Evolutionary conservation across 2,329 filamentous ascomycete species (phyloP).

Genomic region (Aspergillus ochraceus): DNA sequence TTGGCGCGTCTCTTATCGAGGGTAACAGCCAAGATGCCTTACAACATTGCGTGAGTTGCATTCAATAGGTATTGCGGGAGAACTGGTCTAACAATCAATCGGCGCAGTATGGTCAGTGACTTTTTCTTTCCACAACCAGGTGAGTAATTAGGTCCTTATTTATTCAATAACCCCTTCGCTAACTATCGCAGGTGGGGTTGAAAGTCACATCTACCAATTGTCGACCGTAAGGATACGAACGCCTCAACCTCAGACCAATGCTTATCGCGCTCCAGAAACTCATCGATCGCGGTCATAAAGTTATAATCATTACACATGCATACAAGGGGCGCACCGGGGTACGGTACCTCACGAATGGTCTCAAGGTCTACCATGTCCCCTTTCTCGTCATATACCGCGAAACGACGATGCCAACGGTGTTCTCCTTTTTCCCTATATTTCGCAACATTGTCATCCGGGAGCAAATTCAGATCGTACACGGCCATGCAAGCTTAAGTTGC

Average conservation of each 20-base stretch:
- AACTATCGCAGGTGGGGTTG: slow-evolving; percentile 67
- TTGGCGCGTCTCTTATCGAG: slow-evolving; percentile 18
- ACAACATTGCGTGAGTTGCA: slow-evolving; percentile 65
- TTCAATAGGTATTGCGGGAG: slow-evolving; percentile 4
- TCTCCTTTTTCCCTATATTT: slow-evolving; percentile 98
- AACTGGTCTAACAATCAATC: slow-evolving; percentile 17
- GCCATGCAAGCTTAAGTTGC: slow-evolving; percentile 91
- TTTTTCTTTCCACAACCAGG: slow-evolving; percentile 98
- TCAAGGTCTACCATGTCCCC: slow-evolving; percentile 97
- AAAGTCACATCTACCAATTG: slow-evolving; percentile 98
- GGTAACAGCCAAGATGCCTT: slow-evolving; percentile 55
- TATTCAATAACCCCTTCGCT: slow-evolving; percentile 7
- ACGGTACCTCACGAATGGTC: slow-evolving; percentile 92
- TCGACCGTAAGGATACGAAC: slow-evolving; percentile 59
- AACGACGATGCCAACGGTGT: slow-evolving; percentile 91
- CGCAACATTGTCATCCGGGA: slow-evolving; percentile 94
- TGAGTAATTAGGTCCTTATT: slow-evolving; percentile 26
- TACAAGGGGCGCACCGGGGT: slow-evolving; percentile 89
- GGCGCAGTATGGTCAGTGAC: slow-evolving; percentile 84
- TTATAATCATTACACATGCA: slow-evolving; percentile 94
- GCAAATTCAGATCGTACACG: slow-evolving; percentile 94
- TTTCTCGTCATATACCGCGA: slow-evolving; percentile 95
- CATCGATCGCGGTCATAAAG: slow-evolving; percentile 95
- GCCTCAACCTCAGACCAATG: neutral
- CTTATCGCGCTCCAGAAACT: slow-evolving; percentile 63